These are phyloP conservation scores for Aspergillus glaucus DNA, from an alignment of 2,329 filamentous ascomycete species.

Conservation along the genomic window DNA sequence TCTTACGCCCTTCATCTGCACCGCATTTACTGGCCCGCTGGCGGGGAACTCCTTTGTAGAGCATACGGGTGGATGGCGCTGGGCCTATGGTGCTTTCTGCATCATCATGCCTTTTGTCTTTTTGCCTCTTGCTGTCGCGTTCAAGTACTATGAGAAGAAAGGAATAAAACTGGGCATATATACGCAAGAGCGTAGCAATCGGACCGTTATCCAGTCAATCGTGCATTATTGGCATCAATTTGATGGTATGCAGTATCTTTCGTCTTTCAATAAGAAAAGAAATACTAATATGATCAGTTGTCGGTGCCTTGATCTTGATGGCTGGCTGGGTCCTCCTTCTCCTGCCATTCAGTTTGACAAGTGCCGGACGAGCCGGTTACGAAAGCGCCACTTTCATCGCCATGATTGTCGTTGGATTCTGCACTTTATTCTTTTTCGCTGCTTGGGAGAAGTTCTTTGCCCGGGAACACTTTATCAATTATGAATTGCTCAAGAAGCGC, in stretches of 20 bases:
- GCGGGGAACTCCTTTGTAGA: constrained; percentile 47
- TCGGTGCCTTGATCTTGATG: constrained; percentile 56
- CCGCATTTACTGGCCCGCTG: constrained; percentile 50
- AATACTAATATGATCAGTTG: constrained; percentile 23
- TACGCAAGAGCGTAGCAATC: constrained; percentile 35
- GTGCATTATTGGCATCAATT: constrained; percentile 55
- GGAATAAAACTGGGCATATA: constrained; percentile 52
- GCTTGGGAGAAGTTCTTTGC: constrained; percentile 52
- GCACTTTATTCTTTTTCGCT: constrained; percentile 49
- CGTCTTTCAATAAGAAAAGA: neutral
- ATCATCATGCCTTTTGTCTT: constrained; percentile 54
- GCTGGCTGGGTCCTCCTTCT: constrained; percentile 59
- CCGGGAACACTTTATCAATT: constrained; percentile 49
- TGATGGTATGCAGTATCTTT: constrained; percentile 40
- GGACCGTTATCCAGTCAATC: constrained; percentile 44
- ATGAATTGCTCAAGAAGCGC: constrained; percentile 44
- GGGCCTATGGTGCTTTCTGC: constrained; percentile 57
- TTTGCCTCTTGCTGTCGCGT: constrained; percentile 50
- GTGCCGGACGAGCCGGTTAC: constrained; percentile 37
- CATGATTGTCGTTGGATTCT: constrained; percentile 49
- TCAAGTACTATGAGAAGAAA: constrained; percentile 52
- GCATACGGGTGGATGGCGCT: constrained; percentile 49
- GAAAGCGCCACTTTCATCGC: constrained; percentile 43
- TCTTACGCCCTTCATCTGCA: constrained; percentile 56
- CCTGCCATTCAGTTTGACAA: constrained; percentile 56